A percentile compares a stretch with the other conserved stretches of the same genome.
phyloP scores from a whole-genome alignment of 2,329 filamentous ascomycete species.

The Aschersonia sp. region DNA sequence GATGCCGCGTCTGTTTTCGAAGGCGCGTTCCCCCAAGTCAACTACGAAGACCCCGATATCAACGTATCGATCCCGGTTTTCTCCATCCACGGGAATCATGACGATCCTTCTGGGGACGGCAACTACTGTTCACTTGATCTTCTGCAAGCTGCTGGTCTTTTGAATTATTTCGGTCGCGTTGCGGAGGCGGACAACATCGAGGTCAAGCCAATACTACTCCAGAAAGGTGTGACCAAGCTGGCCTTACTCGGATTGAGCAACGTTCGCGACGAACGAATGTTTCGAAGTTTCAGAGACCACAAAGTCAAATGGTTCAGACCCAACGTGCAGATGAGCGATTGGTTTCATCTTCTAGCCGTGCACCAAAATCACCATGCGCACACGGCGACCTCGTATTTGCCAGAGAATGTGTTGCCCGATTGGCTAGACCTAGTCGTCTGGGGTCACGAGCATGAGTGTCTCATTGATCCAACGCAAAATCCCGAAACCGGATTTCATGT shows the following conservation, averaged over 20 bases:
- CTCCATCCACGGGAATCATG: conserved; percentile 96
- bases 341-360: conserved; percentile 91
- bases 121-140: conserved; percentile 84
- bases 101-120: conserved; percentile 93
- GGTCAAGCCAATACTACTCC: conserved; percentile 79
- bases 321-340: conserved; percentile 63
- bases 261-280: conserved; percentile 86
- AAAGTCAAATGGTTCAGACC: conserved; percentile 91
- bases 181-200: conserved; percentile 88
- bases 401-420: conserved; percentile 81
- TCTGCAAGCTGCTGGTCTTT: conserved; percentile 74
- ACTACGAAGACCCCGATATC: conserved; percentile 95
- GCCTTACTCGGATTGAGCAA: conserved; percentile 92
- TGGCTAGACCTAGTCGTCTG: conserved; percentile 88
- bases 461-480: conserved; percentile 73
- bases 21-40: conserved; percentile 82
- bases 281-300: conserved; percentile 81
- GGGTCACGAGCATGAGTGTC: conserved; percentile 95
- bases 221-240: conserved; percentile 86
- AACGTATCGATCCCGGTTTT: conserved; percentile 96
- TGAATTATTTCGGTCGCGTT: conserved; percentile 92
- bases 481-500: conserved; percentile 84
- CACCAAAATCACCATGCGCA: conserved; percentile 94
- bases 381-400: conserved; percentile 83
- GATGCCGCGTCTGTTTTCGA: conserved; percentile 87